These are phyloP conservation scores for Penicillium mononematosum DNA, from an alignment of 495 filamentous ascomycete species.

Conservation along the genomic window DNA sequence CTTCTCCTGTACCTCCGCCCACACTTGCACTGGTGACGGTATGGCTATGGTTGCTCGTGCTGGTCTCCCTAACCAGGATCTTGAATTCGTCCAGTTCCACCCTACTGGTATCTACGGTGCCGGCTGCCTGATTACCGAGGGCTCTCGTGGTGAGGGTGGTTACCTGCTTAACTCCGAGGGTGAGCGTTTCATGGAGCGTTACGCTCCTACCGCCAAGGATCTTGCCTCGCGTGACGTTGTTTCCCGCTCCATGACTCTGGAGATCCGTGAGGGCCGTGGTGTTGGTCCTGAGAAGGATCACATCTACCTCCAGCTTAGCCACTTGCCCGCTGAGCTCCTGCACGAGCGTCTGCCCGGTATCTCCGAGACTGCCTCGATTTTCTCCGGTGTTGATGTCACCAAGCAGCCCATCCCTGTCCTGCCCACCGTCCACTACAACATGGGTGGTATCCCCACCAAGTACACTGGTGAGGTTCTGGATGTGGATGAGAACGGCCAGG, in stretches of 20 bases:
- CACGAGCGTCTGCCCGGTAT: constrained; percentile 97
- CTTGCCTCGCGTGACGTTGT: constrained; percentile 90
- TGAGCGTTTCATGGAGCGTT: constrained; percentile 99
- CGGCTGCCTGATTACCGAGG: constrained; percentile 97
- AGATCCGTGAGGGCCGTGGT: constrained; percentile 95
- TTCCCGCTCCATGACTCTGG: constrained; percentile 93
- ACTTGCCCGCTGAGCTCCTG: constrained; percentile 84
- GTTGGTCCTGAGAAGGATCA: constrained; percentile 96
- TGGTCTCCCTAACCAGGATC: constrained; percentile 96
- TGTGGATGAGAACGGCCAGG: constrained; percentile 75
- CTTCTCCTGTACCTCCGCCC: constrained; percentile 95
- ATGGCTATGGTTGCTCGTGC: constrained; percentile 99
- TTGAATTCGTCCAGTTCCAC: constrained; percentile 99
- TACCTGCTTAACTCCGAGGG: constrained; percentile 95
- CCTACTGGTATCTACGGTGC: constrained; percentile 99
- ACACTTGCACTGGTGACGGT: constrained; percentile 97
- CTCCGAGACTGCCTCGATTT: constrained; percentile 95
- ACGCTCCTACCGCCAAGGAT: constrained; percentile 97
- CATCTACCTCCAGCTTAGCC: constrained; percentile 94
- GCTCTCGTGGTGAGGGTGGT: constrained; percentile 96
- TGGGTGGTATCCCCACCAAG: constrained; percentile 97
- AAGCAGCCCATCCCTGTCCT: constrained; percentile 97
- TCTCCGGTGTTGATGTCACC: constrained; percentile 91
- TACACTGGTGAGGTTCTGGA: constrained; percentile 95
- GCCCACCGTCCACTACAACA: constrained; percentile 98